These are phyloP conservation scores for Phlyctochytrium bullatum DNA, from an alignment of 192 early-diverging fungal species.

Conservation along the genomic window DNA sequence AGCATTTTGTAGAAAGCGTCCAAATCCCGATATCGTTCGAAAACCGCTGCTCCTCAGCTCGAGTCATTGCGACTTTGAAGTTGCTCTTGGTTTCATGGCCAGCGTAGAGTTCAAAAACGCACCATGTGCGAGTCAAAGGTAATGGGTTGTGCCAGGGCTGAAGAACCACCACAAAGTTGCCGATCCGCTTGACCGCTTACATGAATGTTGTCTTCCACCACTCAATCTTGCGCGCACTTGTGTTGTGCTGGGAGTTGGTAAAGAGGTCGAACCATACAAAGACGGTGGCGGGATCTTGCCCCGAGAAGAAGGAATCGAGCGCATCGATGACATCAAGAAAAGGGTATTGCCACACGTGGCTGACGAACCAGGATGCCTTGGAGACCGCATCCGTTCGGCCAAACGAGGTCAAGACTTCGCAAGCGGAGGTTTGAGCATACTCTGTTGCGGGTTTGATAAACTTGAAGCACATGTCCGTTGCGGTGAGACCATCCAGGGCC, in stretches of 20 bases:
- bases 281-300: not conserved
- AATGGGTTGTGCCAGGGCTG: slow-evolving; percentile 29
- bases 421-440: too few species aligned
- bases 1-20: too few species aligned
- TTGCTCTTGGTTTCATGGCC: too few species aligned
- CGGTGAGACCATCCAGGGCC: too few species aligned
- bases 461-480: too few species aligned
- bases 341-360: slow-evolving; percentile 26
- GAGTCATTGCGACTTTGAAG: too few species aligned
- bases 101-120: slow-evolving; percentile 33
- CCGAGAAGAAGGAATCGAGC: not conserved
- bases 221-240: not conserved
- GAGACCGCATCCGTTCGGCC: not conserved
- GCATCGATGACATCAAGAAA: slow-evolving; percentile 27
- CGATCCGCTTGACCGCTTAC: slow-evolving; percentile 23
- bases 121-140: slow-evolving; percentile 29
- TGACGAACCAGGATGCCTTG: slow-evolving; percentile 21
- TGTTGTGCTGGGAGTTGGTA: slow-evolving; percentile 28
- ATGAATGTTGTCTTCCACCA: slow-evolving; percentile 30
- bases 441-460: too few species aligned
- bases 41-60: too few species aligned
- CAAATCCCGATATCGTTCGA: too few species aligned
- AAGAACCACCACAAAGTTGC: slow-evolving; percentile 31
- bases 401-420: too few species aligned
- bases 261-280: slow-evolving; percentile 34